Conservation (phyloP, 129 eudicot genomes). For the Arctium lappa region DNA sequence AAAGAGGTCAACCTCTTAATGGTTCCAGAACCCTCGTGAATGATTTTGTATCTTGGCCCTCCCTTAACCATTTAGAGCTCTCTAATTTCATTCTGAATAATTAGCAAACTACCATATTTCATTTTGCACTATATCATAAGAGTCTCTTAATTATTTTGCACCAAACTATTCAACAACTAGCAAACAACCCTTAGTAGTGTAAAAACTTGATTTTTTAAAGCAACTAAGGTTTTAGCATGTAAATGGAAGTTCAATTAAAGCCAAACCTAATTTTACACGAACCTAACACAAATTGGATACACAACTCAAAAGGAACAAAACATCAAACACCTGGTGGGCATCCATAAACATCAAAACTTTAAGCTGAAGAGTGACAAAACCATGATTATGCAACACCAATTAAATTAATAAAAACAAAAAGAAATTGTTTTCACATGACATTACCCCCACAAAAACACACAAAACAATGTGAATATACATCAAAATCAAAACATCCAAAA, state of each 20-base stretch:
- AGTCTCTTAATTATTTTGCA: no score
- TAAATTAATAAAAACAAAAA: background rate
- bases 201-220: background rate
- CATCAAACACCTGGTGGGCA: conserved; percentile 26
- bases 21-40: no score
- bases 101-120: no score
- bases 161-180: no score
- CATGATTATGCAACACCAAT: background rate
- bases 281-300: background rate
- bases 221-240: background rate
- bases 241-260: background rate
- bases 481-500: background rate
- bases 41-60: no score
- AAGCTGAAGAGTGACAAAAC: background rate
- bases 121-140: no score
- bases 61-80: no score
- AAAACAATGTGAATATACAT: background rate
- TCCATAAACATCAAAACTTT: background rate
- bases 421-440: background rate
- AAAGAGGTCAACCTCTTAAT: no score
- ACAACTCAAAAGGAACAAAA: background rate
- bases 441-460: background rate
- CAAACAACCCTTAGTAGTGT: background rate
- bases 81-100: no score
- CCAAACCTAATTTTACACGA: background rate